A percentile compares a stretch with the other conserved stretches of the same genome.
Conservation (phyloP, 2,329 filamentous ascomycete species). For the Ascochyta koolunga region DNA sequence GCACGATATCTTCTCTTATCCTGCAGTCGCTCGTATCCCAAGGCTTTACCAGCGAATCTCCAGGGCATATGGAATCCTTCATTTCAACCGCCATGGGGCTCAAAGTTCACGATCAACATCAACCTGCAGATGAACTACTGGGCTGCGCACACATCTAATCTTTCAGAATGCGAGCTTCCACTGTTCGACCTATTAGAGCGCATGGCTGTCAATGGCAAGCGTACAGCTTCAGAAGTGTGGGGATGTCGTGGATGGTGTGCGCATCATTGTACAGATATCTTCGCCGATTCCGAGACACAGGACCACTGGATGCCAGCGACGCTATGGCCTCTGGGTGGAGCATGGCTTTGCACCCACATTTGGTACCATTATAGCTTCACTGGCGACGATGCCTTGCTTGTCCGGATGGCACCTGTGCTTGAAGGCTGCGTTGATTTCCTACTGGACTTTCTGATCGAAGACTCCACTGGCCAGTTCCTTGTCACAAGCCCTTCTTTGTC, state of each 20-base stretch:
- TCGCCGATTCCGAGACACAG: conserved; percentile 31
- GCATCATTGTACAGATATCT: conserved; percentile 39
- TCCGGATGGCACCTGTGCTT: conserved; percentile 35
- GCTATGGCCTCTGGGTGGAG: conserved; percentile 36
- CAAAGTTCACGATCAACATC: conserved; percentile 60
- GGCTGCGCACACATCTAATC: conserved; percentile 36
- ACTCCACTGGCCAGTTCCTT: conserved; percentile 20
- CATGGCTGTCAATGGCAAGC: conserved; percentile 40
- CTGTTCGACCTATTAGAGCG: conserved; percentile 52
- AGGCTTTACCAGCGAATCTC: conserved; percentile 51
- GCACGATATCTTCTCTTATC: conserved; percentile 50
- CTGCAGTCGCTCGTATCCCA: conserved; percentile 31
- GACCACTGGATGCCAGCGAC: conserved; percentile 33
- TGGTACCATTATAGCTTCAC: conserved; percentile 33
- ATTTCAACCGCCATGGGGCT: conserved; percentile 54
- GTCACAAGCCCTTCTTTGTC: conserved; percentile 50
- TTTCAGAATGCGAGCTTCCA: conserved; percentile 49
- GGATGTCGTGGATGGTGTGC: conserved; percentile 31
- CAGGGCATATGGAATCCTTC: conserved; percentile 55
- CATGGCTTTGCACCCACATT: conserved; percentile 35
- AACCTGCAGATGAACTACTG: conserved; percentile 63
- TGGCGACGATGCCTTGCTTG: conserved; percentile 22
- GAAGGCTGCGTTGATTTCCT: conserved; percentile 48
- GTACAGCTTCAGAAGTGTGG: conserved; percentile 27
- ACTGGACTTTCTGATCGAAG: conserved; percentile 47